Conservation (phyloP, 495 filamentous ascomycete genomes). For the Daldinia concentrica region DNA sequence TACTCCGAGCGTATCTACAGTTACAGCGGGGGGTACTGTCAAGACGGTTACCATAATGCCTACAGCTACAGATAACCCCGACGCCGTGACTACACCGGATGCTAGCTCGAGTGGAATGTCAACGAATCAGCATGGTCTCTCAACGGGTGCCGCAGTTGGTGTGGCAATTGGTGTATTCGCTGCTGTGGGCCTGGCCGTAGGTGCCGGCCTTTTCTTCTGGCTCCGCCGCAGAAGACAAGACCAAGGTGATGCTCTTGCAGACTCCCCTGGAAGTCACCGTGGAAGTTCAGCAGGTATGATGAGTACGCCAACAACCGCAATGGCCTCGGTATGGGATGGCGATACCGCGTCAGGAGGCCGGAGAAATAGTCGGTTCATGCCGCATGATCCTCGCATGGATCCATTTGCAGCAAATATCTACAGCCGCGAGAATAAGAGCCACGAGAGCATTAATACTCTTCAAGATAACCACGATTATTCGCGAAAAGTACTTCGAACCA, state of each 20-base stretch:
- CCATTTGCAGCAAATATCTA: conserved; percentile 60
- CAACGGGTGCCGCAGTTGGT: conserved; percentile 51
- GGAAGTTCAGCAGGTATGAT: conserved; percentile 55
- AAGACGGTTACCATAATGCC: conserved; percentile 54
- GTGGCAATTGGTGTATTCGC: conserved; percentile 54
- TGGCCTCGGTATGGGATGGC: conserved; percentile 48
- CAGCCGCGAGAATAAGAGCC: conserved; percentile 58
- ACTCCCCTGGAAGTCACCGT: conserved; percentile 42
- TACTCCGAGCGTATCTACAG: conserved; percentile 45
- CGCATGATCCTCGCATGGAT: conserved; percentile 65
- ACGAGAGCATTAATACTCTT: conserved; percentile 63
- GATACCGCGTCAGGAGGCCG: conserved; percentile 50
- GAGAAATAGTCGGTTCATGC: conserved; percentile 61
- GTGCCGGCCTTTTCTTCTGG: conserved; percentile 46
- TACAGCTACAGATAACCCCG: not conserved
- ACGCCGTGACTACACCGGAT: conserved; percentile 19
- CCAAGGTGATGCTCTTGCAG: conserved; percentile 38
- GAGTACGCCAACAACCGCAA: conserved; percentile 47
- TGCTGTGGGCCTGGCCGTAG: conserved; percentile 41
- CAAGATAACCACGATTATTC: conserved; percentile 68
- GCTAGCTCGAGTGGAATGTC: conserved; percentile 19
- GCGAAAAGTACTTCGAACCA: conserved; percentile 61
- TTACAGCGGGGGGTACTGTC: conserved; percentile 55
- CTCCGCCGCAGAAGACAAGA: conserved; percentile 47
- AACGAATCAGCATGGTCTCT: conserved; percentile 41